Percentiles rank a stretch among this genome's conserved stretches.
phyloP scores from a whole-genome alignment of 1,284 basidiomycete genomes.

The Cutaneotrichosporon cavernicola region DNA sequence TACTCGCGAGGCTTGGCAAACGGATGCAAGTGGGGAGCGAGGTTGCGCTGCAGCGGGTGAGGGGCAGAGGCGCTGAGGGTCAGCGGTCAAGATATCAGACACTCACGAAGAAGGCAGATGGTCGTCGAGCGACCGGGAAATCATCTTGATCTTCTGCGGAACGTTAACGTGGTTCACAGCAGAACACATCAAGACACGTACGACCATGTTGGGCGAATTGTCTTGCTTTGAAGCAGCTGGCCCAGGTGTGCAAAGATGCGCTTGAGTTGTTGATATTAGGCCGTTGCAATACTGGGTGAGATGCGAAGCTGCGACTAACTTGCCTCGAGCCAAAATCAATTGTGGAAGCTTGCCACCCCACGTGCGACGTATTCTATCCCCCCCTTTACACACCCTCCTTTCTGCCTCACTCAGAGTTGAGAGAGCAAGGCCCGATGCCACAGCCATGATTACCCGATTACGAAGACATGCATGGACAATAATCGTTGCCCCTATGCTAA shows the following conservation, averaged over 20 bases:
- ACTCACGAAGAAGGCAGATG: conserved; percentile 52
- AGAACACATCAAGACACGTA: neutral
- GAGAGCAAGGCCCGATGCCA: no score
- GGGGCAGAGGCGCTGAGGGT: conserved; percentile 42
- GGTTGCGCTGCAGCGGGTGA: conserved; percentile 79
- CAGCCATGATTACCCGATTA: neutral
- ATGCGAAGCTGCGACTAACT: neutral
- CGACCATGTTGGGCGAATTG: conserved; percentile 16
- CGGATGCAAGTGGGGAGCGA: conserved; percentile 90
- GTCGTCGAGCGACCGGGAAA: conserved; percentile 53
- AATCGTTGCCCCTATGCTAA: neutral
- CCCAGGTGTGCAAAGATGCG: neutral
- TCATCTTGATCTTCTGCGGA: conserved; percentile 54
- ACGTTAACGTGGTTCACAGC: neutral
- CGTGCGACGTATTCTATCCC: neutral
- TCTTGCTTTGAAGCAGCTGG: neutral
- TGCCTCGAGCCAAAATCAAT: neutral
- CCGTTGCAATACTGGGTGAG: neutral
- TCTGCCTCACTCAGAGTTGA: no score
- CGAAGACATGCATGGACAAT: neutral
- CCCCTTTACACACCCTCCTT: neutral
- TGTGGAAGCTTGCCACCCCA: neutral
- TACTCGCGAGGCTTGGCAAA: conserved; percentile 91
- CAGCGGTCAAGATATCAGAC: neutral
- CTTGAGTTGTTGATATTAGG: neutral